These are phyloP conservation scores for Colletotrichum musicola DNA, from an alignment of 2,329 filamentous ascomycete species.

Conservation along the genomic window DNA sequence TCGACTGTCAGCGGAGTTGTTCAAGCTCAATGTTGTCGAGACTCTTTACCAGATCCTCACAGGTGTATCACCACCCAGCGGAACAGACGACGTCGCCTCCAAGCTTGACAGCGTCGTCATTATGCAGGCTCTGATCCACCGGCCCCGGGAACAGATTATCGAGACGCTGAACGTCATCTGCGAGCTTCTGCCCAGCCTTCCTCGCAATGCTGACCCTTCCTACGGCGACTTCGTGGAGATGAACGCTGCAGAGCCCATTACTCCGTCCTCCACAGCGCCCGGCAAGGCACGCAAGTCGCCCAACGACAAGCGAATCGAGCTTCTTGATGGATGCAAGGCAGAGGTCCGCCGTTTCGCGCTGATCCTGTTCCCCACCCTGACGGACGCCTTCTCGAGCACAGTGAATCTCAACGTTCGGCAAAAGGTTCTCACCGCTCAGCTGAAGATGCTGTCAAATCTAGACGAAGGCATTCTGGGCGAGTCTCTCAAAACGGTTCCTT, in stretches of 20 bases:
- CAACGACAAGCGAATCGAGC: conserved; percentile 84
- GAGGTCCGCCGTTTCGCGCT: conserved; percentile 93
- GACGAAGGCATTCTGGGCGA: conserved; percentile 87
- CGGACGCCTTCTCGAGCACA: conserved; percentile 96
- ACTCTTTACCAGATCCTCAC: conserved; percentile 98
- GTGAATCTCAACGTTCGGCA: conserved; percentile 95
- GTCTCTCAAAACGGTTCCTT: conserved; percentile 87
- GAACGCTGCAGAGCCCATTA: conserved; percentile 54
- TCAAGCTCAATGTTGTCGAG: conserved; percentile 97
- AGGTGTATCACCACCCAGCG: conserved; percentile 89
- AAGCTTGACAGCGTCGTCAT: conserved; percentile 97
- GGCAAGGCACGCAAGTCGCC: conserved; percentile 64
- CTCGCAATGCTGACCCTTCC: conserved; percentile 63
- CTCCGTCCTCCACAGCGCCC: conserved; percentile 55
- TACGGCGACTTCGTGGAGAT: conserved; percentile 59
- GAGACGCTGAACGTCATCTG: conserved; percentile 98
- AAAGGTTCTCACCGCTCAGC: conserved; percentile 93
- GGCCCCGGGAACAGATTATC: conserved; percentile 94
- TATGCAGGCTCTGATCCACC: conserved; percentile 98
- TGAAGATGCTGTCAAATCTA: conserved; percentile 98
- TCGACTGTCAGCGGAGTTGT: conserved; percentile 85
- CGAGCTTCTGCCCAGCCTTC: conserved; percentile 86
- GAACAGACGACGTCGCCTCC: conserved; percentile 80
- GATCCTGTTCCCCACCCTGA: conserved; percentile 93
- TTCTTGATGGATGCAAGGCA: conserved; percentile 84